phyloP scores from a whole-genome alignment of 2,329 filamentous ascomycete genomes.

The Coniochaeta sp. region DNA sequence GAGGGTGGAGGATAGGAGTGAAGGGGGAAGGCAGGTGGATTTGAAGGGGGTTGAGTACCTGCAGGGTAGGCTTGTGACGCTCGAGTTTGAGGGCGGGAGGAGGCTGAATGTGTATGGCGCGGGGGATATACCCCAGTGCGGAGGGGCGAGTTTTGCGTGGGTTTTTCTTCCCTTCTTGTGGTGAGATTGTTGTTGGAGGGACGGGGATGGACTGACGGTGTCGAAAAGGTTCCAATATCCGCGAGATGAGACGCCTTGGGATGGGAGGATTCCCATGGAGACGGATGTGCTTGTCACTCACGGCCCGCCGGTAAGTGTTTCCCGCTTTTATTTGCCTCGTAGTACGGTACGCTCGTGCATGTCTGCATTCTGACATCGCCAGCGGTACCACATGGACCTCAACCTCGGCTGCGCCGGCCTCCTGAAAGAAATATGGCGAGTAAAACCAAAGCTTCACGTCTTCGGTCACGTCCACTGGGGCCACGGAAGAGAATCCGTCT shows the following conservation, averaged over 20 bases:
- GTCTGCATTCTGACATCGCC: not conserved
- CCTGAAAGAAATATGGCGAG: slow-evolving; percentile 65
- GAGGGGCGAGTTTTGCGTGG: slow-evolving; percentile 60
- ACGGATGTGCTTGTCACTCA: slow-evolving; percentile 79
- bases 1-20: slow-evolving; percentile 44
- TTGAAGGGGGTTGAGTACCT: slow-evolving; percentile 69
- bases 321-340: not conserved
- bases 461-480: slow-evolving; percentile 82
- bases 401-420: slow-evolving; percentile 66
- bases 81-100: slow-evolving; percentile 54
- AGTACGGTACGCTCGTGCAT: too few species aligned
- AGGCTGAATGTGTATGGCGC: slow-evolving; percentile 70
- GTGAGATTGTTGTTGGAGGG: not conserved
- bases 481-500: slow-evolving; percentile 61
- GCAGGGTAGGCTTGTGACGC: slow-evolving; percentile 57
- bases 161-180: not conserved
- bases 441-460: slow-evolving; percentile 68
- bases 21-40: slow-evolving; percentile 44
- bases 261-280: slow-evolving; percentile 59
- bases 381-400: slow-evolving; percentile 63
- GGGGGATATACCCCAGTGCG: slow-evolving; percentile 71
- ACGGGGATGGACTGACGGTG: not conserved
- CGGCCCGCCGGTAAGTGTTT: slow-evolving; percentile 55
- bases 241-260: slow-evolving; percentile 61
- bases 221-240: slow-evolving; percentile 64